Conservation (phyloP, 2,329 filamentous ascomycete species). For the Sphaerostilbella broomeana region DNA sequence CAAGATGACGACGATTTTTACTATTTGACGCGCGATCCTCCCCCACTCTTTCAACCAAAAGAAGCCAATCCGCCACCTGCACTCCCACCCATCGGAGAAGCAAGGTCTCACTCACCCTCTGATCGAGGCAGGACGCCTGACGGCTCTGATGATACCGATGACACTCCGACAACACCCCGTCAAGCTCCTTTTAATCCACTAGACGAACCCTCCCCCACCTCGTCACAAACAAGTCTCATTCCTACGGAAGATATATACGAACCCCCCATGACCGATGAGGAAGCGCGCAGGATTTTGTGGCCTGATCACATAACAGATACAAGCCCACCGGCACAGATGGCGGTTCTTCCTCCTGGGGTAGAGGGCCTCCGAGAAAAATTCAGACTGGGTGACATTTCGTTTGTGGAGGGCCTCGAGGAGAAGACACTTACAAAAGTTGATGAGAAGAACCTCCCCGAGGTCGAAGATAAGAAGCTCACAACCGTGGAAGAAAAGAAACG, state of each 20-base stretch:
- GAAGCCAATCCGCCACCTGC: conserved; percentile 11
- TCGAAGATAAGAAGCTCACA: no score
- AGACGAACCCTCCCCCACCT: conserved; percentile 16
- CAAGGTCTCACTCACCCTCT: neutral
- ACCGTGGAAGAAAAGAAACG: no score
- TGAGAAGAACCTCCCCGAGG: no score
- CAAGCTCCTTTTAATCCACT: conserved; percentile 10
- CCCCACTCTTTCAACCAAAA: conserved; percentile 8
- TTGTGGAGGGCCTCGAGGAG: conserved; percentile 28
- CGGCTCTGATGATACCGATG: conserved; percentile 6
- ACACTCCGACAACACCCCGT: conserved; percentile 12
- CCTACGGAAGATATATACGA: conserved; percentile 21
- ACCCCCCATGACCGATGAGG: conserved; percentile 33
- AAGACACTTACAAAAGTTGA: conserved; percentile 32
- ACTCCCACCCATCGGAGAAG: conserved; percentile 1
- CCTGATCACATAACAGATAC: conserved; percentile 24
- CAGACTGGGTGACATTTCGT: conserved; percentile 28
- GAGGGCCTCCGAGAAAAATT: conserved; percentile 36
- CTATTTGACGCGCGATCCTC: conserved; percentile 7
- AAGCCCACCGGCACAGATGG: conserved; percentile 4
- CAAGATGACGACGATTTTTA: conserved; percentile 8
- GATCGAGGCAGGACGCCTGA: neutral
- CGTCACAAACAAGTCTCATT: conserved; percentile 10
- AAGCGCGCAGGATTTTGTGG: conserved; percentile 35
- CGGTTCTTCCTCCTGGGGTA: conserved; percentile 12